Evolutionary conservation across 179 eudicot species (phyloP).

Genomic region (Pouteria campechiana): DNA sequence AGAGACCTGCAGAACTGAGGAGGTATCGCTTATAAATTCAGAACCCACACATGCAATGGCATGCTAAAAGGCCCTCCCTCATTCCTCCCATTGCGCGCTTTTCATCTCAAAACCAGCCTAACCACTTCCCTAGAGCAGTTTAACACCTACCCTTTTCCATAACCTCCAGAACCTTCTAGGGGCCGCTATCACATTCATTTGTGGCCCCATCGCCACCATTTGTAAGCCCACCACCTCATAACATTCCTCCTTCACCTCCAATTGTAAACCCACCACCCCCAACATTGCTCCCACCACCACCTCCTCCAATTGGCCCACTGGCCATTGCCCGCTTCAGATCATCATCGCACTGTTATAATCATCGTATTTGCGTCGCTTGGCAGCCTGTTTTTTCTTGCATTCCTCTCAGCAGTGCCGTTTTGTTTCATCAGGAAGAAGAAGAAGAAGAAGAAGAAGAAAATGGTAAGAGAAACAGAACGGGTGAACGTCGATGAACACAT

Average conservation of each 20-base stretch:
- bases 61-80: no score
- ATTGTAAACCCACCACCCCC: not conserved
- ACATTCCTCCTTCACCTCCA: conserved; percentile 1
- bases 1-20: no score
- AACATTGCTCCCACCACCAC: conserved; percentile 8
- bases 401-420: conserved; percentile 23
- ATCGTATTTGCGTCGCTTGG: conserved; percentile 30
- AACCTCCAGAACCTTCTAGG: no score
- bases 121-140: conserved; percentile 3
- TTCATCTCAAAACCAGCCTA: not conserved
- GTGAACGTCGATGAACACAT: conserved; percentile 32
- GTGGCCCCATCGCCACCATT: no score
- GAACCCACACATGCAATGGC: no score
- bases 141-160: not conserved
- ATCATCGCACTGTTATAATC: conserved; percentile 20
- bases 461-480: conserved; percentile 24
- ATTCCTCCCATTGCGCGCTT: no score
- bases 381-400: conserved; percentile 19
- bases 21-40: no score
- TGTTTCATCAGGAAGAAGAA: conserved; percentile 33
- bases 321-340: conserved; percentile 6
- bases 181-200: no score
- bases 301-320: conserved; percentile 5
- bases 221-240: not conserved
- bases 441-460: conserved; percentile 28